Evolutionary conservation across 164 flowering plant species (phyloP).

Genomic region (Macadamia tetraphylla): DNA sequence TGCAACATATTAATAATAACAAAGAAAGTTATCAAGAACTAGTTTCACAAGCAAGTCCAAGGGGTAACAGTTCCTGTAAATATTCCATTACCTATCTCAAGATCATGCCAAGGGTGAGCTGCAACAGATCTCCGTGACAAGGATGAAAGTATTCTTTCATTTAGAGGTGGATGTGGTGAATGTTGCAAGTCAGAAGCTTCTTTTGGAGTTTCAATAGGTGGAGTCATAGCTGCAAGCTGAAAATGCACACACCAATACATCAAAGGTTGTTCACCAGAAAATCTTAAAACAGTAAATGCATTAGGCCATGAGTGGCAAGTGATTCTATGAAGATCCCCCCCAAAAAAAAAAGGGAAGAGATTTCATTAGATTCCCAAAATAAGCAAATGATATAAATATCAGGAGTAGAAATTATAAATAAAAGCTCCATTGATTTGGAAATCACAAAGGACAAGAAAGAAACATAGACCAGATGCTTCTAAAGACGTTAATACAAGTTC

Average conservation of each 20-base stretch:
- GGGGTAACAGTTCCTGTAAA: background rate
- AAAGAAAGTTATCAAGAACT: background rate
- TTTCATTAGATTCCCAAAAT: background rate
- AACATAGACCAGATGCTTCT: background rate
- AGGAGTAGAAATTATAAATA: background rate
- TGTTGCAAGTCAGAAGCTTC: conserved; percentile 14
- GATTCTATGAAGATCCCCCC: too few relatives aligned
- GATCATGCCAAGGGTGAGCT: conserved; percentile 97
- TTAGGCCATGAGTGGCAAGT: background rate
- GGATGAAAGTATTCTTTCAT: conserved; percentile 81
- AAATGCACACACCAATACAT: background rate
- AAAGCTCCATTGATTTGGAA: too few relatives aligned
- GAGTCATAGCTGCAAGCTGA: conserved; percentile 42
- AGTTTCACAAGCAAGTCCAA: background rate
- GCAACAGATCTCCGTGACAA: conserved; percentile 69
- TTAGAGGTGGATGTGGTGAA: conserved; percentile 49
- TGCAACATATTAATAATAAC: background rate
- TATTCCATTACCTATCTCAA: conserved; percentile 65
- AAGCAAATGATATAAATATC: background rate
- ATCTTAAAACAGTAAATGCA: background rate
- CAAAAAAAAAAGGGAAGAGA: background rate
- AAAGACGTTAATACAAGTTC: background rate
- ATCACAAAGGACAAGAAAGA: background rate
- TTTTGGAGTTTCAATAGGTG: conserved; percentile 34
- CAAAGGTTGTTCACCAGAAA: background rate